Percentiles rank a stretch among this genome's conserved stretches.
Evolutionary conservation across 75 land plant genomes (phyloP).

Genomic region (Cunninghamia lanceolata): DNA sequence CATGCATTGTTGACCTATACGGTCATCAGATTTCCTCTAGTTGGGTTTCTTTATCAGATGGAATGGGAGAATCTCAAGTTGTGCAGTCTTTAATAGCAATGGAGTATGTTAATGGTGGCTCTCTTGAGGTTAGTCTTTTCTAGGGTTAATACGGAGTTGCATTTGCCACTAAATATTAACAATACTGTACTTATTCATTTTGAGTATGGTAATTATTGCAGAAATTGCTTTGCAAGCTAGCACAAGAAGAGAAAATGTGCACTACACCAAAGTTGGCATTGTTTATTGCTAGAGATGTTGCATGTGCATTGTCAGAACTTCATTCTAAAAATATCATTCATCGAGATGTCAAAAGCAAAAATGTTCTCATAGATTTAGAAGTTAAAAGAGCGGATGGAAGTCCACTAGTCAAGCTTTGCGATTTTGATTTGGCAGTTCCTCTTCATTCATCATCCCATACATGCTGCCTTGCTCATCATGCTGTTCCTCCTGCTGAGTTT

Average conservation of each 20-base stretch:
- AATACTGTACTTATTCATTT: background rate
- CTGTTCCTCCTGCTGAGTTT: constrained; percentile 63
- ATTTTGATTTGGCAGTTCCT: constrained; percentile 95
- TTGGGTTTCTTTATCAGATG: constrained; percentile 33
- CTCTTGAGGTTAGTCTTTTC: constrained; percentile 58
- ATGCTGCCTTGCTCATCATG: constrained; percentile 85
- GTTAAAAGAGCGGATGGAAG: constrained; percentile 40
- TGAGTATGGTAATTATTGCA: constrained; percentile 21
- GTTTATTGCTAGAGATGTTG: constrained; percentile 76
- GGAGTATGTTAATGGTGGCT: constrained; percentile 81
- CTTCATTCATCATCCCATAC: constrained; percentile 73
- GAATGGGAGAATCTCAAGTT: constrained; percentile 27
- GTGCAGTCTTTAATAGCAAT: constrained; percentile 63
- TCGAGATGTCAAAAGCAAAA: constrained; percentile 91
- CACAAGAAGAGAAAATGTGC: constrained; percentile 44
- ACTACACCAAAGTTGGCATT: constrained; percentile 49
- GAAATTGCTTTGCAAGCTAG: constrained; percentile 51
- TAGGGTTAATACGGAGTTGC: background rate
- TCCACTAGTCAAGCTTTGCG: constrained; percentile 86
- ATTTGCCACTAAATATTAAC: constrained; percentile 6
- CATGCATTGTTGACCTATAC: constrained; percentile 71
- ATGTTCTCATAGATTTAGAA: constrained; percentile 79
- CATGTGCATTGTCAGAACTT: constrained; percentile 64
- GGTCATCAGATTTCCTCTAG: constrained; percentile 78
- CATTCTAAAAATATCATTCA: constrained; percentile 94